These are phyloP conservation scores for Solanum hybrid DNA, from an alignment of 305 asterid genomes.

Conservation along the genomic window DNA sequence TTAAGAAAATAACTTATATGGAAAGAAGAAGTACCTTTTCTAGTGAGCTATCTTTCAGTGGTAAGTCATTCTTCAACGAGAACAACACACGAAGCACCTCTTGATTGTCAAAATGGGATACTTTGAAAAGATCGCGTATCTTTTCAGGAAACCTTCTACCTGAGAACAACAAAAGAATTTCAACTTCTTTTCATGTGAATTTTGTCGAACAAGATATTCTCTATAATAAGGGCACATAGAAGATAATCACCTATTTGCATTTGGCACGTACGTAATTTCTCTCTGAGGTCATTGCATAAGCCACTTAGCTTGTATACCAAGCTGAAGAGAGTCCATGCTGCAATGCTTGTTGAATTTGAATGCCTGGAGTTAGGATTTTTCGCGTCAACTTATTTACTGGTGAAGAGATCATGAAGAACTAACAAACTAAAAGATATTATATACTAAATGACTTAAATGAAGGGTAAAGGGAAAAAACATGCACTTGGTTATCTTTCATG, in stretches of 20 bases:
- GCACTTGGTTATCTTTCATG: constrained; percentile 65
- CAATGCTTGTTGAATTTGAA: constrained; percentile 29
- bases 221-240: neutral
- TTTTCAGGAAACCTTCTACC: constrained; percentile 39
- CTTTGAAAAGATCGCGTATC: constrained; percentile 31
- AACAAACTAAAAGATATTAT: neutral
- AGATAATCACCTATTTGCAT: constrained; percentile 43
- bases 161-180: constrained; percentile 17
- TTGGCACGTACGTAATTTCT: constrained; percentile 29
- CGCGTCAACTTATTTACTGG: constrained; percentile 12
- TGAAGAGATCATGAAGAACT: neutral
- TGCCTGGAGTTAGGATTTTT: constrained; percentile 30
- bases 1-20: neutral
- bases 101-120: constrained; percentile 46
- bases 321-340: constrained; percentile 47
- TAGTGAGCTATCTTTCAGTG: constrained; percentile 35
- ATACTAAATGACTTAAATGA: neutral
- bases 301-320: constrained; percentile 36
- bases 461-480: constrained; percentile 48
- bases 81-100: constrained; percentile 40
- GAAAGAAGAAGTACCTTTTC: constrained; percentile 30
- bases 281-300: constrained; percentile 31
- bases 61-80: constrained; percentile 30
- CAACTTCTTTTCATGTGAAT: neutral
- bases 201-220: neutral